phyloP scores from a whole-genome alignment of 192 early-diverging fungal genomes.

The Obelidium mucronatum region DNA sequence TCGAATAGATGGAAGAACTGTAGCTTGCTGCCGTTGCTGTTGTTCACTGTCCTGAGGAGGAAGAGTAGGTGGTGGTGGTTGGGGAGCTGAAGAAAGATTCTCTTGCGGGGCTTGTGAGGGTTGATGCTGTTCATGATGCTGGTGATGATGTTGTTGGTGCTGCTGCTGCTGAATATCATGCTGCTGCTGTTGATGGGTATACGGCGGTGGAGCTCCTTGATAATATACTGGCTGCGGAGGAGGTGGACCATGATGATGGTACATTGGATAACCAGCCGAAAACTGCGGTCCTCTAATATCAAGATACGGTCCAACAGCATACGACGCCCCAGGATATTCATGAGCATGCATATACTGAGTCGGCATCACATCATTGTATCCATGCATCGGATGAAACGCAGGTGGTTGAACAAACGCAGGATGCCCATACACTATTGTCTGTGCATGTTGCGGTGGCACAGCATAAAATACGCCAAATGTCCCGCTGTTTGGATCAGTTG shows the following conservation, averaged over 20 bases:
- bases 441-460: not conserved
- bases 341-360: conserved; percentile 26
- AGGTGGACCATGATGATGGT: too few species aligned
- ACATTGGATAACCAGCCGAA: not conserved
- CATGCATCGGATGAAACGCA: conserved; percentile 22
- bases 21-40: conserved; percentile 8
- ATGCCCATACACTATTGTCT: not conserved
- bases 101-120: not conserved
- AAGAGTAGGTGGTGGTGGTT: not conserved
- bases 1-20: conserved; percentile 31
- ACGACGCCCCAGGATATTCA: conserved; percentile 43
- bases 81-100: not conserved
- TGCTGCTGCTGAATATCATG: not conserved
- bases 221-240: not conserved
- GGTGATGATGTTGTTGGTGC: not conserved
- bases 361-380: conserved; percentile 15
- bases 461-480: not conserved
- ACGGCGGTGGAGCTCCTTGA: not conserved
- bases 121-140: not conserved
- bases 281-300: conserved; percentile 34
- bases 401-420: conserved; percentile 1
- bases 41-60: not conserved
- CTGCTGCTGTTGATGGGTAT: conserved; percentile 13
- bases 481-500: not conserved
- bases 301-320: conserved; percentile 35